These are phyloP conservation scores for Wickerhamomyces chambardii DNA, from an alignment of 805 yeast genomes.

Conservation along the genomic window DNA sequence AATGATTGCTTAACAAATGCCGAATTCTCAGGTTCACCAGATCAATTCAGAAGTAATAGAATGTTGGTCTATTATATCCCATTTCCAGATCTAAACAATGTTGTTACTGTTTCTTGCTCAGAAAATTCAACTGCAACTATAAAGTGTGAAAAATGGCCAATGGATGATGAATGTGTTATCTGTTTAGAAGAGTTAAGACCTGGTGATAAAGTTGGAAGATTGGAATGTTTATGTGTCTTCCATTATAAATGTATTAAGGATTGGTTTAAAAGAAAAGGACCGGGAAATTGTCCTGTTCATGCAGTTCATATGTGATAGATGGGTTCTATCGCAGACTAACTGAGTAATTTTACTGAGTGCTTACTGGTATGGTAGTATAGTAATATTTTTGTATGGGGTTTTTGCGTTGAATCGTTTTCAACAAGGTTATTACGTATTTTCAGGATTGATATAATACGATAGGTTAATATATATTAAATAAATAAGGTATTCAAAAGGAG, in stretches of 20 bases:
- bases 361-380: too few relatives aligned
- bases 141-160: conserved; percentile 1
- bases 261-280: conserved; percentile 86
- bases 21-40: conserved; percentile 56
- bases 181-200: conserved; percentile 84
- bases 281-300: conserved; percentile 84
- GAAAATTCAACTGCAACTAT: conserved; percentile 8
- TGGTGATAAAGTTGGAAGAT: conserved; percentile 83
- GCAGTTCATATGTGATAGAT: conserved; percentile 28
- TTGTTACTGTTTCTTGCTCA: conserved; percentile 14
- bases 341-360: too few relatives aligned
- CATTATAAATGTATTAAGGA: conserved; percentile 85
- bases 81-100: conserved; percentile 7
- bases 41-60: conserved; percentile 54
- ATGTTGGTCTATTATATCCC: conserved; percentile 70
- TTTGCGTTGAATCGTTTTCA: too few relatives aligned
- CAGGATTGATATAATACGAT: too few relatives aligned
- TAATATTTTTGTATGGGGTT: too few relatives aligned
- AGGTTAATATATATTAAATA: too few relatives aligned
- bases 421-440: too few relatives aligned
- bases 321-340: too few relatives aligned
- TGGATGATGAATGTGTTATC: conserved; percentile 77
- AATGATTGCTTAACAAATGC: conserved; percentile 54
- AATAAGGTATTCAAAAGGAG: too few relatives aligned
- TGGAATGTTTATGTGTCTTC: conserved; percentile 91